Base-by-base conservation (phyloP, 805 yeast genomes). In the Saturnispora galanensis region DNA sequence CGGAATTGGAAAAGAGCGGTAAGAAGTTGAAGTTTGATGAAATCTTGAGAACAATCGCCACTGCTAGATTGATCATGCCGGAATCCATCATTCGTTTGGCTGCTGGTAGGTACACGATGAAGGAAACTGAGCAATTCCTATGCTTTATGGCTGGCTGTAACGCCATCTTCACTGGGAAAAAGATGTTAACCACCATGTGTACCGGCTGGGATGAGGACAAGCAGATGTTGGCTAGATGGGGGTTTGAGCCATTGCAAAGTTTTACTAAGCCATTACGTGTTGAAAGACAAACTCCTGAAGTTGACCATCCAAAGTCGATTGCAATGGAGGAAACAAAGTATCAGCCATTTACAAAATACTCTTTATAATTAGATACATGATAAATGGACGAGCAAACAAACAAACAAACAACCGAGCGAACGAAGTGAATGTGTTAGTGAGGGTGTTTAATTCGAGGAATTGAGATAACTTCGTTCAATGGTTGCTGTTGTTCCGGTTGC, bases 151-250 rank as follows among this genome's bases (percentile, higher is more conserved):
- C 81, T 31, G 93, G 93, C 15, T 79, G 81, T 52, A 84, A 84
- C 60, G 88, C 90, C 15, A 79, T 84, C 35, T 84, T 84, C 61
- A 84, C 89, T 1, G 93, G 93, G 32, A 80, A 83, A 59, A 76
- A 73, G 52, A 84, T 84, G 90, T 65, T 84, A 46, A 84, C 93
- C 2, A 84, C 93, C 4, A 76, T 79, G 77, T 83, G 90, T 58
- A 80, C 76, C 52, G 88, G 87, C 6, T 84, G 90, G 89, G 86
- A 83, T 38, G 89, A 82, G 54, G 93, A 84, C 57, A 81, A 71
- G 47, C 71, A 62, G 8, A 76, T 84, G 86, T 64, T 84, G 29
- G 57, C 62, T 6, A 76, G 71, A 53, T 84, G 89, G 89, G 93
- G 93, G 0, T 49, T 48, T 34, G 49, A 44, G 21, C 56, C 56